phyloP scores from a whole-genome alignment of 2,329 filamentous ascomycete genomes.

The Cladosporium phlei region DNA sequence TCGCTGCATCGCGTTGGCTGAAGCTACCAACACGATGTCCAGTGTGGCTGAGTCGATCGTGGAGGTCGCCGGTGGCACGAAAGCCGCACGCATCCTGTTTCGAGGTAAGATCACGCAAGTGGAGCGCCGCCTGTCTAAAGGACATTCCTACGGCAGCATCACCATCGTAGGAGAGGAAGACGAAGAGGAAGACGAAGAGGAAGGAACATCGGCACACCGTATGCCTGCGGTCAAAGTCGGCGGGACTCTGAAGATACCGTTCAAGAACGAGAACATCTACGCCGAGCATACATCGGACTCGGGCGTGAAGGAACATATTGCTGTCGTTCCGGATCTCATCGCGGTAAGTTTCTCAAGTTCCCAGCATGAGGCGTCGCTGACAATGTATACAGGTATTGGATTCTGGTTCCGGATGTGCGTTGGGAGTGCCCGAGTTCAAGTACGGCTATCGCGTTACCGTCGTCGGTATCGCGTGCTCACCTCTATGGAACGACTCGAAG shows the following conservation, averaged over 20 bases:
- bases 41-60: constrained; percentile 56
- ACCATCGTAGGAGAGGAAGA: constrained; percentile 37
- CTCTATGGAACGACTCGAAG: constrained; percentile 49
- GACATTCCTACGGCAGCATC: constrained; percentile 57
- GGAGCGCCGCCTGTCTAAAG: constrained; percentile 52
- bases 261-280: constrained; percentile 72
- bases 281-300: constrained; percentile 39
- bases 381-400: no score
- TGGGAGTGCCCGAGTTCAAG: constrained; percentile 52
- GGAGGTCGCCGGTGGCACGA: constrained; percentile 52
- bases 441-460: constrained; percentile 52
- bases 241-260: constrained; percentile 59
- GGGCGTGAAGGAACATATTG: constrained; percentile 39
- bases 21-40: constrained; percentile 47
- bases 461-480: constrained; percentile 51
- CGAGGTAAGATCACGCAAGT: constrained; percentile 61
- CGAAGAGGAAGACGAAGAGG: constrained; percentile 31
- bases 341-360: no score
- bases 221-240: constrained; percentile 33
- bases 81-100: constrained; percentile 55
- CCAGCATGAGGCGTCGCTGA: no score
- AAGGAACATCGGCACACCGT: constrained; percentile 17
- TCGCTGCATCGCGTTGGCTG: constrained; percentile 52
- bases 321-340: constrained; percentile 49
- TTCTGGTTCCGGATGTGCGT: constrained; percentile 44